phyloP scores from a whole-genome alignment of 768 basidiomycete genomes.

The Agaricus subrufescens region DNA sequence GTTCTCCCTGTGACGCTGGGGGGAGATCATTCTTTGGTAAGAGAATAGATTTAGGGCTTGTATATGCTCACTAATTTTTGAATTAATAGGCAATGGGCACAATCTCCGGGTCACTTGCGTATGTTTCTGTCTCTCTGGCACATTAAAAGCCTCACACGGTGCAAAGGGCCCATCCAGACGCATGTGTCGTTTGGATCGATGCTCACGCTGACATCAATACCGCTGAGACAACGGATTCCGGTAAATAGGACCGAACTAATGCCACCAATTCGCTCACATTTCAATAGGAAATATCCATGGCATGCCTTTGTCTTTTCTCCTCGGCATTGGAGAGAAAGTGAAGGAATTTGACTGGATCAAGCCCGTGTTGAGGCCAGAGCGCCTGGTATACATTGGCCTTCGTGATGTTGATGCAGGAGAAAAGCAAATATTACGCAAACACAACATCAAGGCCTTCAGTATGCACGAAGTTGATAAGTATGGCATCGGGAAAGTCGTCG shows the following conservation, averaged over 20 bases:
- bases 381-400: slow-evolving; percentile 94
- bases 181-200: slow-evolving; percentile 94
- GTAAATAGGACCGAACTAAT: slow-evolving; percentile 26
- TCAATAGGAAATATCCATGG: slow-evolving; percentile 88
- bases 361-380: slow-evolving; percentile 61
- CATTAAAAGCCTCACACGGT: background rate
- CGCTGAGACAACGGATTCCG: slow-evolving; percentile 69
- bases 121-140: slow-evolving; percentile 15
- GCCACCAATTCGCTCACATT: background rate
- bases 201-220: slow-evolving; percentile 99
- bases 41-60: slow-evolving; percentile 21
- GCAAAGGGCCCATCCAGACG: slow-evolving; percentile 63
- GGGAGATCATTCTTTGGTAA: slow-evolving; percentile 91
- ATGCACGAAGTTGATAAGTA: slow-evolving; percentile 92
- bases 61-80: slow-evolving; percentile 11
- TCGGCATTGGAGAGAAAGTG: slow-evolving; percentile 46
- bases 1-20: slow-evolving; percentile 87
- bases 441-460: slow-evolving; percentile 80
- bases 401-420: slow-evolving; percentile 90
- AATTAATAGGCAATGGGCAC: slow-evolving; percentile 78
- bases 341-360: slow-evolving; percentile 50
- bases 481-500: slow-evolving; percentile 91
- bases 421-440: slow-evolving; percentile 77
- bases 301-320: slow-evolving; percentile 94
- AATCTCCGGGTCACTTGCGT: slow-evolving; percentile 84